Conservation (phyloP, 2,329 filamentous ascomycete species). For the Calonectria crousiana region DNA sequence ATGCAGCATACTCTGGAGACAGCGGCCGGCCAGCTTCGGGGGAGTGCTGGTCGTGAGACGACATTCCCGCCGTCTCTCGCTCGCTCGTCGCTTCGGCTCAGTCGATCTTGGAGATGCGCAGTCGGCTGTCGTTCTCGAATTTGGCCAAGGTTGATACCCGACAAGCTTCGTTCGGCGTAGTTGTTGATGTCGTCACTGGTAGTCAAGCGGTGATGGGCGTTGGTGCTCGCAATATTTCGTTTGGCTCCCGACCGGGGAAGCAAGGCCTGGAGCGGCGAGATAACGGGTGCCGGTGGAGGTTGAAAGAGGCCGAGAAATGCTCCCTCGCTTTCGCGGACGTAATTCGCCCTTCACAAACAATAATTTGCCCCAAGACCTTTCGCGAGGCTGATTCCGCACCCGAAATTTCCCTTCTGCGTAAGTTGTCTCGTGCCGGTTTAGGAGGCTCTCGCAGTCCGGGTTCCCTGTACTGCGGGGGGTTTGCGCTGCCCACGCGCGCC, state of each 20-base stretch:
- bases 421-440: conserved; percentile 36
- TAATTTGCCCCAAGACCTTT: conserved; percentile 17
- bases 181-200: background rate
- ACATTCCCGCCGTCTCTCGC: conserved; percentile 49
- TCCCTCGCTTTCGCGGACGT: conserved; percentile 16
- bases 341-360: conserved; percentile 9
- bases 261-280: conserved; percentile 18
- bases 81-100: conserved; percentile 14
- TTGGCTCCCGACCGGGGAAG: conserved; percentile 22
- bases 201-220: background rate
- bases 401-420: conserved; percentile 25
- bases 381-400: conserved; percentile 24
- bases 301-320: conserved; percentile 12
- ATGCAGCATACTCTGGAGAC: conserved; percentile 52
- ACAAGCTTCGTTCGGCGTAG: background rate
- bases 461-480: conserved; percentile 66
- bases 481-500: conserved; percentile 69
- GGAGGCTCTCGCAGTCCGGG: conserved; percentile 35
- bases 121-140: background rate
- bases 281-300: conserved; percentile 26
- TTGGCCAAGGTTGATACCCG: background rate
- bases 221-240: conserved; percentile 13
- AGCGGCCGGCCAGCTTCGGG: conserved; percentile 47
- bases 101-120: background rate
- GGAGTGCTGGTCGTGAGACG: conserved; percentile 65